phyloP scores from a whole-genome alignment of 441 rosid genomes.

The Dalechampia spathulata region DNA sequence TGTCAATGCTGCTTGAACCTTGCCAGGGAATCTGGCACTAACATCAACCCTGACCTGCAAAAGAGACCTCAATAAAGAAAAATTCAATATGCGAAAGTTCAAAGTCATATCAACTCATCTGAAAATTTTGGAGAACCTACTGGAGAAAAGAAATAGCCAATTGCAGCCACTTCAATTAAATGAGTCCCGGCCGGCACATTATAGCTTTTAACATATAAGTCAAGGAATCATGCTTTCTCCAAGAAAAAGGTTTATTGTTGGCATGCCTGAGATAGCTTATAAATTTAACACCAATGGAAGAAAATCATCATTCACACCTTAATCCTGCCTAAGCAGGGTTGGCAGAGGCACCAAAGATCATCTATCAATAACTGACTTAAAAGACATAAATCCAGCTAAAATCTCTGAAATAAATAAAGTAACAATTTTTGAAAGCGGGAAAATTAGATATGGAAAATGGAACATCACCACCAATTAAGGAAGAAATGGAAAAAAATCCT shows the following conservation, averaged over 20 bases:
- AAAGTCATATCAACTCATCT: not conserved
- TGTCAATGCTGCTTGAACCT: conserved; percentile 92
- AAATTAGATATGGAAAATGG: too few relatives aligned
- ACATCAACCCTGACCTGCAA: conserved; percentile 92
- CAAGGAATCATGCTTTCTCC: conserved; percentile 34
- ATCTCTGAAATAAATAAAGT: too few relatives aligned
- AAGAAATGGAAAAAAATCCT: not conserved
- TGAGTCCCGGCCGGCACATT: conserved; percentile 92
- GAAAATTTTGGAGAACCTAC: conserved; percentile 32
- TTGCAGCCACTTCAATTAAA: conserved; percentile 84
- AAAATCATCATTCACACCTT: too few relatives aligned
- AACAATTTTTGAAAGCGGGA: too few relatives aligned
- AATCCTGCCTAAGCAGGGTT: too few relatives aligned
- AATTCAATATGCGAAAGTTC: conserved; percentile 4
- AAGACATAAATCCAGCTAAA: too few relatives aligned
- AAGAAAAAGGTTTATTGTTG: conserved; percentile 4
- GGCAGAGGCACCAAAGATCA: too few relatives aligned
- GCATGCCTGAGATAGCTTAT: not conserved
- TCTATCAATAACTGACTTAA: too few relatives aligned
- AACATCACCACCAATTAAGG: too few relatives aligned
- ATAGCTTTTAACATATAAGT: conserved; percentile 46
- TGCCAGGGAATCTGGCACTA: conserved; percentile 92
- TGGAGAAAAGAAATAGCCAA: conserved; percentile 92
- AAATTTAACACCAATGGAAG: too few relatives aligned
- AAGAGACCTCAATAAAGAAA: conserved; percentile 7